A percentile compares a stretch with the other conserved stretches of the same genome.
These are phyloP conservation scores for Spizellomyces sp. DNA, from an alignment of 192 early-diverging fungal species.

Conservation along the genomic window DNA sequence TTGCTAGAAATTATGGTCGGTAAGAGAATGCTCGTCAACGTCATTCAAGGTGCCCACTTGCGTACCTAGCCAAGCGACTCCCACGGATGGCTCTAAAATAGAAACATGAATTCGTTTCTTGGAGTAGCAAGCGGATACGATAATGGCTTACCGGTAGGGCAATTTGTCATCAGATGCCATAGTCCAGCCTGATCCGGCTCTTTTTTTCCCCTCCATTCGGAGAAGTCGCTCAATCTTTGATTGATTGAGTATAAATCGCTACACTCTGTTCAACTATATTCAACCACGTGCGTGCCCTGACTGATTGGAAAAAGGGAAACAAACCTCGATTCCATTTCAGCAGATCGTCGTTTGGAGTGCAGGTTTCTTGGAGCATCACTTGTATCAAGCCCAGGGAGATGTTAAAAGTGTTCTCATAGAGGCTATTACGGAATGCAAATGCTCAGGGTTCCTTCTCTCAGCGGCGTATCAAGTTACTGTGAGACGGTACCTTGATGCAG, in stretches of 20 bases:
- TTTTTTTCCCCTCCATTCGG: slow-evolving; percentile 77
- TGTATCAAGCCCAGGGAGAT: slow-evolving; percentile 80
- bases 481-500: slow-evolving; percentile 60
- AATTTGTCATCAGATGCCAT: slow-evolving; percentile 91
- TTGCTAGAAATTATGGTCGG: neutral
- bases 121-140: slow-evolving; percentile 36
- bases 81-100: slow-evolving; percentile 8
- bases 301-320: neutral
- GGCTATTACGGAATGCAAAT: neutral
- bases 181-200: slow-evolving; percentile 77
- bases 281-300: neutral
- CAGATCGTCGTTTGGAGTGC: slow-evolving; percentile 31
- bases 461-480: neutral
- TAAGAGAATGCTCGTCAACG: too few relatives aligned
- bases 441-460: too few relatives aligned
- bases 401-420: slow-evolving; percentile 84
- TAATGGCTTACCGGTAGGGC: slow-evolving; percentile 53
- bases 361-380: slow-evolving; percentile 67
- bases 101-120: too few relatives aligned
- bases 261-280: slow-evolving; percentile 49
- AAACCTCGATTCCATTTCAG: slow-evolving; percentile 69
- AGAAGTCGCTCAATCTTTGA: slow-evolving; percentile 82
- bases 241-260: slow-evolving; percentile 62
- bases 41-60: neutral
- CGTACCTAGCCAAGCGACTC: slow-evolving; percentile 25